Conservation (phyloP, 1,139 yeast species). For the Taiozyma onychis region DNA sequence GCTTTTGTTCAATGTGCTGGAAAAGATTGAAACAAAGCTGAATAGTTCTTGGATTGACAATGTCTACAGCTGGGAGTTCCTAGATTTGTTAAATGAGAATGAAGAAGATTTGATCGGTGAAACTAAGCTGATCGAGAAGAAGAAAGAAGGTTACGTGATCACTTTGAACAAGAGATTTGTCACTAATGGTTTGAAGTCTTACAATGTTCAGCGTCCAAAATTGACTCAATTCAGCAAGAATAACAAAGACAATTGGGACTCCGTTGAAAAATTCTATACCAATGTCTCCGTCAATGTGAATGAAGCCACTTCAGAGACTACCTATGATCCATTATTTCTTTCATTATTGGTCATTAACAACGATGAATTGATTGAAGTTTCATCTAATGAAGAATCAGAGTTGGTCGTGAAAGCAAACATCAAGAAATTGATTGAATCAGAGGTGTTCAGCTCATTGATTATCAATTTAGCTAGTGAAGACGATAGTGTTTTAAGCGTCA, state of each 20-base stretch:
- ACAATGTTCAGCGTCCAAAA: conserved; percentile 23
- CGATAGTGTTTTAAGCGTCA: conserved; percentile 41
- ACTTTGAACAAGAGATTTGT: conserved; percentile 50
- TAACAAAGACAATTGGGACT: conserved; percentile 18
- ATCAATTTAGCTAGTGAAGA: conserved; percentile 51
- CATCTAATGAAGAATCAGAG: conserved; percentile 25
- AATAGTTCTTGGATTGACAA: conserved; percentile 52
- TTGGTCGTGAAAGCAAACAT: conserved; percentile 40
- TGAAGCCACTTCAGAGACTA: conserved; percentile 20
- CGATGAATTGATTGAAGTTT: conserved; percentile 46
- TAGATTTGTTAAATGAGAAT: conserved; percentile 34
- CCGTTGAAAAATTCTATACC: conserved; percentile 27
- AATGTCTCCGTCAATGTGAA: conserved; percentile 9
- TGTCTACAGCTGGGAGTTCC: conserved; percentile 64
- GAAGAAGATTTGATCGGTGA: conserved; percentile 41
- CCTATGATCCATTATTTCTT: conserved; percentile 60
- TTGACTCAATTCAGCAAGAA: conserved; percentile 6
- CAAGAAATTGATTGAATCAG: conserved; percentile 52
- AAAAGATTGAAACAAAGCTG: conserved; percentile 47
- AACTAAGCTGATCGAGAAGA: conserved; percentile 41
- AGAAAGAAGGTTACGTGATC: conserved; percentile 46
- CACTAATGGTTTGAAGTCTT: conserved; percentile 40
- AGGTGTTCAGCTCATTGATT: conserved; percentile 52
- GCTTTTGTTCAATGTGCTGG: conserved; percentile 50
- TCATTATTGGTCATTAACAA: conserved; percentile 52